Conservation (phyloP, 257 asterid species). For the Gentiana macrophylla region DNA sequence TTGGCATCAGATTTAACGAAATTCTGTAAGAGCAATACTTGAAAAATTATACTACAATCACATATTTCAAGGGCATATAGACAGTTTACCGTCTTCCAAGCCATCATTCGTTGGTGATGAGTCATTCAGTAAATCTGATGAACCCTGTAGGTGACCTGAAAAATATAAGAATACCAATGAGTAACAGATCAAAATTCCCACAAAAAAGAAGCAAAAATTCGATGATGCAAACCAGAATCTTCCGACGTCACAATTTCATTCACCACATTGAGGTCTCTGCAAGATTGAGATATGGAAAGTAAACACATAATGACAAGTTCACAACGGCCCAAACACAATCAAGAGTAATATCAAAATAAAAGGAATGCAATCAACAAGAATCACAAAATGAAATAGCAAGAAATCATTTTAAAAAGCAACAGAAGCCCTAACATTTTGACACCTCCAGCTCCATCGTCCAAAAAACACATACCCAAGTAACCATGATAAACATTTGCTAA, state of each 20-base stretch:
- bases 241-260: slow-evolving; percentile 18
- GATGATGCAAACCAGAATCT: no score
- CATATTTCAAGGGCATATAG: background rate
- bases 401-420: background rate
- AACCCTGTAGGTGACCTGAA: slow-evolving; percentile 23
- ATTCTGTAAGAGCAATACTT: no score
- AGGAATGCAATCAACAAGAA: background rate
- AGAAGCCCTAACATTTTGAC: background rate
- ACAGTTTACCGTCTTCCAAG: slow-evolving; percentile 42
- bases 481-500: background rate
- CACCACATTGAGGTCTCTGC: slow-evolving; percentile 26
- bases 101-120: slow-evolving; percentile 21
- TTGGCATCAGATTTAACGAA: no score
- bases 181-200: background rate
- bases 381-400: background rate
- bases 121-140: slow-evolving; percentile 20
- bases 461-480: background rate
- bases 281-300: slow-evolving; percentile 3
- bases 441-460: background rate
- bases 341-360: background rate
- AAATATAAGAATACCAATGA: slow-evolving; percentile 9
- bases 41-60: background rate
- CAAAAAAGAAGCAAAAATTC: background rate
- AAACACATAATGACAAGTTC: background rate
- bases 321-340: background rate